phyloP scores from a whole-genome alignment of 2,329 filamentous ascomycete species.

The Ceratocystis ficicola region DNA sequence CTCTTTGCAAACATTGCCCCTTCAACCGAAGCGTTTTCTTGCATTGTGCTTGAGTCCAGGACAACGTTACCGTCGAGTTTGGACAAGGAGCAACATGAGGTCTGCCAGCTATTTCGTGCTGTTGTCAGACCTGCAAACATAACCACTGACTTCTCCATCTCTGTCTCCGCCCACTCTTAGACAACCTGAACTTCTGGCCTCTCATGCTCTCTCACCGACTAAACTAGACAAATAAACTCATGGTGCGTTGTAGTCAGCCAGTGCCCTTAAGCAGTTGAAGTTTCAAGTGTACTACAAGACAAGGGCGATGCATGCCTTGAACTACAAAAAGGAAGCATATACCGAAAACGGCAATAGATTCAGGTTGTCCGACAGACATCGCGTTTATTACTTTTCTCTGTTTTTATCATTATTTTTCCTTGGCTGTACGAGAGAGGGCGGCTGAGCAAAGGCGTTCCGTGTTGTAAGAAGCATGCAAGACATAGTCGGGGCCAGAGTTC shows the following conservation, averaged over 20 bases:
- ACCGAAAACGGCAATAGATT: constrained; percentile 3
- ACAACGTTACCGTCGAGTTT: background rate
- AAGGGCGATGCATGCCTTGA: background rate
- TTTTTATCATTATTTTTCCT: background rate
- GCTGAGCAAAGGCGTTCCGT: background rate
- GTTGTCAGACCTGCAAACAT: background rate
- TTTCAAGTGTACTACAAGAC: background rate
- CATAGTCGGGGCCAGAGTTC: background rate
- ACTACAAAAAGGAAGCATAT: background rate
- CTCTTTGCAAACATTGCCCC: background rate
- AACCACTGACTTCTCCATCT: no score
- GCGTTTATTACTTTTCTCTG: background rate
- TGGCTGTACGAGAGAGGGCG: background rate
- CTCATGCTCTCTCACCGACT: background rate
- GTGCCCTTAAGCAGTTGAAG: background rate
- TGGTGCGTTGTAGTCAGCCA: no score
- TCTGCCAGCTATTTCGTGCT: background rate
- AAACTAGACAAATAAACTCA: no score
- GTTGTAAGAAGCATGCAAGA: background rate
- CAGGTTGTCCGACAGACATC: constrained; percentile 1
- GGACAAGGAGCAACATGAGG: background rate
- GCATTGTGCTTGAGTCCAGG: background rate
- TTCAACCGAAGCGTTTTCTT: background rate
- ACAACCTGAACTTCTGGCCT: background rate
- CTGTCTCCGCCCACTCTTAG: no score